phyloP scores from a whole-genome alignment of 495 filamentous ascomycete genomes.

The Neurospora sublineolata region DNA sequence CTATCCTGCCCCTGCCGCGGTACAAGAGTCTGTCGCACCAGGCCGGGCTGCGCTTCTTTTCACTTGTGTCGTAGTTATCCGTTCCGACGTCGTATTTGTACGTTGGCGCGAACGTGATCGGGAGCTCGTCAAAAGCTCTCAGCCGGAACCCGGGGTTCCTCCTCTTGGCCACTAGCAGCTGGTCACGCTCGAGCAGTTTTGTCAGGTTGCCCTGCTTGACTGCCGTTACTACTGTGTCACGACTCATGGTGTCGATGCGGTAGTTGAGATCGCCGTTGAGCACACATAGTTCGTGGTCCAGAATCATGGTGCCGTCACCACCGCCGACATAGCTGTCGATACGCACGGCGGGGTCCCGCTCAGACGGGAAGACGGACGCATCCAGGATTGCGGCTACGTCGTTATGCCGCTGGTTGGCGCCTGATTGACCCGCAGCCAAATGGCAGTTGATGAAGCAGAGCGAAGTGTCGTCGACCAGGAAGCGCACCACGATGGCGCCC shows the following conservation, averaged over 20 bases:
- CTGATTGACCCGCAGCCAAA: constrained; percentile 84
- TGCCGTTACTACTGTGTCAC: constrained; percentile 78
- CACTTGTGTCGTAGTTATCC: constrained; percentile 83
- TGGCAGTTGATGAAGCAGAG: constrained; percentile 97
- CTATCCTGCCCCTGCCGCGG: constrained; percentile 59
- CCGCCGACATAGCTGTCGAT: constrained; percentile 75
- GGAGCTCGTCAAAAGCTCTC: constrained; percentile 72
- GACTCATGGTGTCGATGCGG: constrained; percentile 92
- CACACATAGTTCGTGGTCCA: constrained; percentile 94
- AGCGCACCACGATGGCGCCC: constrained; percentile 83
- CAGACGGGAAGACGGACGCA: constrained; percentile 53
- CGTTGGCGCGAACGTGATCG: constrained; percentile 85
- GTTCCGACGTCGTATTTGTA: constrained; percentile 98
- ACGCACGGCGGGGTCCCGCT: constrained; percentile 46
- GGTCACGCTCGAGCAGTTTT: constrained; percentile 93
- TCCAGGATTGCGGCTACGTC: constrained; percentile 89
- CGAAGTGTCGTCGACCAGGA: constrained; percentile 82
- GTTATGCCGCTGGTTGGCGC: constrained; percentile 82
- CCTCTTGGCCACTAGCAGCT: constrained; percentile 73
- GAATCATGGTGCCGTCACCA: constrained; percentile 89
- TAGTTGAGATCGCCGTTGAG: constrained; percentile 96
- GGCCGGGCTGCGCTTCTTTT: constrained; percentile 90
- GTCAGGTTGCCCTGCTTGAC: constrained; percentile 65
- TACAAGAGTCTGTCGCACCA: constrained; percentile 95
- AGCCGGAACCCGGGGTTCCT: constrained; percentile 83